Base-by-base conservation (phyloP, 2,329 filamentous ascomycete species). In the Raffaelea ambrosiae region DNA sequence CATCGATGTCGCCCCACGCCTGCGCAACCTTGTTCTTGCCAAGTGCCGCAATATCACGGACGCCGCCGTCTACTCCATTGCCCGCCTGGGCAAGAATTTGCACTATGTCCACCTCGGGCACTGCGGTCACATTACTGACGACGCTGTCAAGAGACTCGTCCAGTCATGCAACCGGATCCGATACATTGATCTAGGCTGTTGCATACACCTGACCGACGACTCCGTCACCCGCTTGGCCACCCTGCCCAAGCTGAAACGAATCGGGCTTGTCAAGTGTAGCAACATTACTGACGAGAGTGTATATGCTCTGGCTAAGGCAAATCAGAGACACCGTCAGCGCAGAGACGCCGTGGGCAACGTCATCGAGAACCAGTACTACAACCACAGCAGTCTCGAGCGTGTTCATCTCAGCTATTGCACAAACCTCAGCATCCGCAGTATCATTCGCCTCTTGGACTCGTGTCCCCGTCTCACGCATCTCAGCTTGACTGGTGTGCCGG, bases 151-250 rank as follows among this genome's bases (percentile, higher is more conserved):
- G 57, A 83, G 82, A 48, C 74, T 98, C 29, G 88, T 96, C 36
- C 83, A 84, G 55, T 74, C 73, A 46, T 98, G 93, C 72, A 97
- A 91, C 59, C 81, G 93, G 21, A 97, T 98, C 55, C 80, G 93
- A 48, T 98, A 98, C 63, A 98, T 98, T 54, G 93, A 98, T 62
- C 71, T 98, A 40, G 93, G 93, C n/a, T 97, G 93, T 68, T 98
- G 93, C 66, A 79, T 78, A 14, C 83, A 88, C 57, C 71, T 98
- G 51, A 97, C 93, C 0, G 93, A 98, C 58, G 74, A 77, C 11
- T 96, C 90, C 20, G 85, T 98, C 16, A 84, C 78, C 53, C 84
- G 88, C 54, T 73, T 98, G 35, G 90, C 93, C 5, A 80, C 80
- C 14, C 75, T 98, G 5, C 93, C 93, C 3, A 98, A 98, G 65